Evolutionary conservation across 495 filamentous ascomycete genomes (phyloP).

Genomic region (Staphylotrichum tortipilum): DNA sequence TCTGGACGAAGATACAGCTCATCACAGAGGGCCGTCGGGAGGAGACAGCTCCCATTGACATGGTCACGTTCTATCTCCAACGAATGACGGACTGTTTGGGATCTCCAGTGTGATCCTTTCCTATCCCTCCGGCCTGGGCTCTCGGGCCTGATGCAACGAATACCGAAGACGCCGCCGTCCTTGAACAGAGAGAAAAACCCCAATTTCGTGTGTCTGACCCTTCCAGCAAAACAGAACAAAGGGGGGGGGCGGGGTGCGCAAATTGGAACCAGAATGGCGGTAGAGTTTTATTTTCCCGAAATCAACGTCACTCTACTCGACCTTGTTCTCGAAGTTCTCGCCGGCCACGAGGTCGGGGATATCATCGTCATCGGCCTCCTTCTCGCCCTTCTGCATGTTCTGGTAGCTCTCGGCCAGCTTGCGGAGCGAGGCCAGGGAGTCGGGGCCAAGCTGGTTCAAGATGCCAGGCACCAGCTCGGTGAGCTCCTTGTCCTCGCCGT

Average conservation of each 20-base stretch:
- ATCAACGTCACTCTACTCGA: slow-evolving; percentile 59
- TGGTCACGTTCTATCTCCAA: neutral
- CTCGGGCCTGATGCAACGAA: slow-evolving; percentile 13
- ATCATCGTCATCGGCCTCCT: slow-evolving; percentile 73
- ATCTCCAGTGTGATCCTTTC: slow-evolving; percentile 14
- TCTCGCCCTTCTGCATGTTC: slow-evolving; percentile 94
- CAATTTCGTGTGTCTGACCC: slow-evolving; percentile 10
- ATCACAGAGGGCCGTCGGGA: neutral
- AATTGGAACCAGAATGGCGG: neutral
- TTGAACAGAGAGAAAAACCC: slow-evolving; percentile 12
- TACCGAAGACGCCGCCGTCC: slow-evolving; percentile 24
- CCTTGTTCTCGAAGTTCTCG: slow-evolving; percentile 93
- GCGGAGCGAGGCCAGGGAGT: slow-evolving; percentile 93
- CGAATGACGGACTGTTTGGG: neutral
- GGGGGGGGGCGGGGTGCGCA: neutral
- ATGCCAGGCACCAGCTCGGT: slow-evolving; percentile 98
- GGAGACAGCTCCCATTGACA: neutral
- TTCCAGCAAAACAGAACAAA: neutral
- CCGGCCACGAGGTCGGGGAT: slow-evolving; percentile 95
- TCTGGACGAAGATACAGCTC: too few species aligned
- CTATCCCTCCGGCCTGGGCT: slow-evolving; percentile 11
- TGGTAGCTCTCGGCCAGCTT: slow-evolving; percentile 99
- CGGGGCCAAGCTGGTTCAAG: slow-evolving; percentile 97
- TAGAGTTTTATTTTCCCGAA: slow-evolving; percentile 12
- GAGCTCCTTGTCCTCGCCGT: slow-evolving; percentile 98